Base-by-base conservation (phyloP, 2,329 filamentous ascomycete genomes). In the Gnomoniopsis smithogilvyi region DNA sequence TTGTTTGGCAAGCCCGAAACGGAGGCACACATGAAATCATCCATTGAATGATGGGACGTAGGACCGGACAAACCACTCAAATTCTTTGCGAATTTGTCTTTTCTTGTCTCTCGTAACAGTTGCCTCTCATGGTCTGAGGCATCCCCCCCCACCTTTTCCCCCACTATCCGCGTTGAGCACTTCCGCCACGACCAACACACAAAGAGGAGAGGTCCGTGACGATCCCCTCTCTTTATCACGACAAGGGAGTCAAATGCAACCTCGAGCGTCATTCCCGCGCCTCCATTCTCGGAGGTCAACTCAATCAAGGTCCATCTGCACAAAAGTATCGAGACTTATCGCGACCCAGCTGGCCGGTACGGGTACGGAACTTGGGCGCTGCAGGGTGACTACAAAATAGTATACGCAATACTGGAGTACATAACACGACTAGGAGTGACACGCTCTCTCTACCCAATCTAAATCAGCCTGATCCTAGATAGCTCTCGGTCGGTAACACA, bases 261-360 rank as follows among this genome's bases (percentile, higher is more conserved):
- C 36, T 38, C 36, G 36, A 38, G 36, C 6, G 41, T 45, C 41
- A 3, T 19, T 10, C 11, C 3, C n/a, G 11, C 51, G 41, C 22
- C 17, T 33, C n/a, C 24, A 46, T 45, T 14, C n/a, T 41, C 38
- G 38, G 26, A 30, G 26, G 26, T 47, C 43, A 46, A 26, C 51
- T 46, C 26, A 38, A 43, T 43, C 36, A 38, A n/a, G n/a, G 8
- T 21, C 6, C n/a, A 21, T 45, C 15, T 15, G 36, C 38, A 38
- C 53, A 33, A 19, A 21, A 34, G 33, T 26, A 50, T 26, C 21
- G 26, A 56, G 46, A 33, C 45, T 41, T n/a, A 14, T 41, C 46
- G 19, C n/a, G 54, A 41, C 54, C 54, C 54, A 50, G 33, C 45
- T 26, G 54, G 45, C 34, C 45, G 54, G 54, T 56, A 56, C 46